Evolutionary conservation across 1,284 basidiomycete species (phyloP), one percentile per base, ranked within the genome.

Genomic region (Fistulina hepatica): DNA sequence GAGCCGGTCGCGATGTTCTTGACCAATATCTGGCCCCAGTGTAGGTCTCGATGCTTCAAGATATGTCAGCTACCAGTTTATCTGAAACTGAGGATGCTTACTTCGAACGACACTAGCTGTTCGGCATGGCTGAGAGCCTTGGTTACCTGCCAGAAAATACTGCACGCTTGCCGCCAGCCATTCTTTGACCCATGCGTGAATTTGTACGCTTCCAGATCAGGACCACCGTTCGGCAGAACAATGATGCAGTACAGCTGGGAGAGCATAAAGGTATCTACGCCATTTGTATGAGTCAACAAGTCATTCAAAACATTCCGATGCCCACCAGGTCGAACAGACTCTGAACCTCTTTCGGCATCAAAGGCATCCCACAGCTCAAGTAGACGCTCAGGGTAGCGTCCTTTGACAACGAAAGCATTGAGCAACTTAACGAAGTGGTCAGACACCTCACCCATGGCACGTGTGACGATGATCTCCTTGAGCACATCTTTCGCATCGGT

Each of bases 1-100:
- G 46, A 48, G 25, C 49, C 39, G n/a, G 64, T 53, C 11, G 67
- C 32, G 2, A 26, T 23, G 39, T 71, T 66, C 48, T 76, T 77
- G 33, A 98, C 76, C 8, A 98, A 72, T 34, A 98, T 83, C 58
- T 98, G 95, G n/a, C 94, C 94, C 77, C 91, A 91, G 53, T 98
- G 94, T 23, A 98, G 69, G 57, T 98, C 94, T 13, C 94, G 89
- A 59, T 98, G 95, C 88, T 95, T 15, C 20, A 15, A 25, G 19
- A 33, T 11, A 5, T 37, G 15, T 8, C 24, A 19, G 24, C 19
- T 34, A 26, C 22, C 15, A 34, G n/a, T 27, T 2, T 26, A 24
- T 20, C 4, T 25, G 22, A 34, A 7, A 6, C 15, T 19, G n/a
- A 38, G 21, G 25, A 16, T 35, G 47, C 68, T 47, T 46, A 92